phyloP scores from a whole-genome alignment of 768 basidiomycete species.

The Trametopsis cervina region DNA sequence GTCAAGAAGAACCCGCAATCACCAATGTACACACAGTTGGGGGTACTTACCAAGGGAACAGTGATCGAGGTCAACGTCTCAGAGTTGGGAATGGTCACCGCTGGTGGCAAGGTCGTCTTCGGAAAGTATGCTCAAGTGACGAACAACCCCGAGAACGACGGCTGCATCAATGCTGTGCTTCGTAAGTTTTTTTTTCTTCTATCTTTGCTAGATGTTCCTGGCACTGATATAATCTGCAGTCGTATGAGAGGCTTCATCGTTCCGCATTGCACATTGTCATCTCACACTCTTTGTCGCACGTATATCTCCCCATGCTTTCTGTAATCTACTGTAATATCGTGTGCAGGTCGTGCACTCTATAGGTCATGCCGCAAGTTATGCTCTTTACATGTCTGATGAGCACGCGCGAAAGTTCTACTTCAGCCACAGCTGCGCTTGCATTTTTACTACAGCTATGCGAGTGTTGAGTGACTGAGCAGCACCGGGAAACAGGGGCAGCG shows the following conservation, averaged over 20 bases:
- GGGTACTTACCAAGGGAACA: slow-evolving; percentile 97
- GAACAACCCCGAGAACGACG: slow-evolving; percentile 94
- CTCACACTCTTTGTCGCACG: not conserved
- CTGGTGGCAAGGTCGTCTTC: slow-evolving; percentile 91
- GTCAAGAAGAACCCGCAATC: slow-evolving; percentile 99
- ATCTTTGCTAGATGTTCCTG: too few relatives aligned
- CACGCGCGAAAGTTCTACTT: too few relatives aligned
- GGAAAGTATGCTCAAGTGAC: slow-evolving; percentile 93
- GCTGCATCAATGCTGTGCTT: slow-evolving; percentile 92
- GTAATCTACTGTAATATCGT: not conserved
- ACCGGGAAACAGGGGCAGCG: too few relatives aligned
- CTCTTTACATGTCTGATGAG: too few relatives aligned
- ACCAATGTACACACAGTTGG: slow-evolving; percentile 94
- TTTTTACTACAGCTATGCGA: too few relatives aligned
- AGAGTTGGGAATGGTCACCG: slow-evolving; percentile 94
- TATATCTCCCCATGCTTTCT: not conserved
- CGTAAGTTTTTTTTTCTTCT: slow-evolving; percentile 43
- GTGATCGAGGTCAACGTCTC: slow-evolving; percentile 99
- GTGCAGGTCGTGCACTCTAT: too few relatives aligned
- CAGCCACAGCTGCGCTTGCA: too few relatives aligned
- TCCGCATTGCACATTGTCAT: too few relatives aligned
- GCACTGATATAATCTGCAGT: too few relatives aligned
- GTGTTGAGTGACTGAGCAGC: too few relatives aligned
- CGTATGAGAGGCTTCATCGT: too few relatives aligned
- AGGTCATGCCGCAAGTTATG: too few relatives aligned